These are phyloP conservation scores for Boletus coccyginus DNA, from an alignment of 768 basidiomycete species.

Conservation along the genomic window DNA sequence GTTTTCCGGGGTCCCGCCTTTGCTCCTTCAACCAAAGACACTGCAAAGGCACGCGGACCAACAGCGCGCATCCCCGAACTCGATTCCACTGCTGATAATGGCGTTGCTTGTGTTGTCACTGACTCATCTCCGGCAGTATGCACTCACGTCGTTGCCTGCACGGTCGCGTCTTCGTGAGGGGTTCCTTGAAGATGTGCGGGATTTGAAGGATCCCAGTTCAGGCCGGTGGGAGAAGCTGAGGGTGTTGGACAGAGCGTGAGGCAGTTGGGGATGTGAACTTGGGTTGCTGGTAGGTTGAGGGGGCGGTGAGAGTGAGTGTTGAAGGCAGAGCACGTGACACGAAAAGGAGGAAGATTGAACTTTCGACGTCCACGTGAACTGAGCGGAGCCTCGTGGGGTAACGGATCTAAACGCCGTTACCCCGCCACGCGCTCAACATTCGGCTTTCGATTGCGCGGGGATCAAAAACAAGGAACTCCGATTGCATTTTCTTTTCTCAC, in stretches of 20 bases:
- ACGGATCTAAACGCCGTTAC: neutral
- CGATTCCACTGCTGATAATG: slow-evolving; percentile 53
- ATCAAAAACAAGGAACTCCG: no score
- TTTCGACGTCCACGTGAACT: no score
- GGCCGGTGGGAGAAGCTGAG: slow-evolving; percentile 68
- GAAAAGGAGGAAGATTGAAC: no score
- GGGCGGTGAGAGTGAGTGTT: slow-evolving; percentile 1
- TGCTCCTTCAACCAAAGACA: slow-evolving; percentile 47
- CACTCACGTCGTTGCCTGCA: slow-evolving; percentile 51
- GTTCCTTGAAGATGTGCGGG: slow-evolving; percentile 82
- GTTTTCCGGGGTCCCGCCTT: no score
- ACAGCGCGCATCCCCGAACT: slow-evolving; percentile 6
- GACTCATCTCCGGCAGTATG: slow-evolving; percentile 63
- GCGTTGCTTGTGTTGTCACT: slow-evolving; percentile 74
- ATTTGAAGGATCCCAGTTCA: slow-evolving; percentile 74
- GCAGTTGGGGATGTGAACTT: slow-evolving; percentile 72
- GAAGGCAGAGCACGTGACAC: slow-evolving; percentile 15
- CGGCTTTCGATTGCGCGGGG: no score
- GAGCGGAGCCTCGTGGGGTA: no score
- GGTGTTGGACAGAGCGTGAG: slow-evolving; percentile 86
- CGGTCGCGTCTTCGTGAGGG: slow-evolving; percentile 65
- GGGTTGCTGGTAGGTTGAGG: slow-evolving; percentile 58
- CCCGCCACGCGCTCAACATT: no score
- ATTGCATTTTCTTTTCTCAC: no score
- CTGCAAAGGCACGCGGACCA: slow-evolving; percentile 13